Conservation (phyloP, 441 rosid species). For the Pelargonium citronellum region DNA sequence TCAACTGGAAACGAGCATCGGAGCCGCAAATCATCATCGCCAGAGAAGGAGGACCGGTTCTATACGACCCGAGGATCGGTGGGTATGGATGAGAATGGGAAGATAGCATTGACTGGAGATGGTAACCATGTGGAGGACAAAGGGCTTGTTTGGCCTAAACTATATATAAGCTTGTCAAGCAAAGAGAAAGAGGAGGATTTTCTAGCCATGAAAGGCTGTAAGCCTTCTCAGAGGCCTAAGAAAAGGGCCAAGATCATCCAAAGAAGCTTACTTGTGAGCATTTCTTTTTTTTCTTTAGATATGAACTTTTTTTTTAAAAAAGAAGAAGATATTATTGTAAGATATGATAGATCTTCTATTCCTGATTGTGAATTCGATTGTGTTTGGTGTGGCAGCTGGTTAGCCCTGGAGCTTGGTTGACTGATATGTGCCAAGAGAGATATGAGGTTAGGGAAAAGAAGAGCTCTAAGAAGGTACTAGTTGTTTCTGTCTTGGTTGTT, state of each 20-base stretch:
- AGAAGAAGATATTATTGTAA: no score
- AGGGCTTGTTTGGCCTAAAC: conserved; percentile 53
- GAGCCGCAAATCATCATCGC: conserved; percentile 37
- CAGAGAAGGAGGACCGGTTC: conserved; percentile 53
- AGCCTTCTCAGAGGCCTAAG: conserved; percentile 68
- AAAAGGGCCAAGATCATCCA: conserved; percentile 65
- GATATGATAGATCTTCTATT: no score
- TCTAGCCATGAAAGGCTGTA: conserved; percentile 72
- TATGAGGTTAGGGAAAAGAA: conserved; percentile 72
- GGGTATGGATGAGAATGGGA: conserved; percentile 18
- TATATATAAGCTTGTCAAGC: conserved; percentile 47
- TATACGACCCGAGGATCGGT: conserved; percentile 52
- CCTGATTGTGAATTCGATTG: background rate
- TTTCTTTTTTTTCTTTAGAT: background rate
- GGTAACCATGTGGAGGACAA: conserved; percentile 22
- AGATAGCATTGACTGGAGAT: background rate
- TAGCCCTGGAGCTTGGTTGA: conserved; percentile 70
- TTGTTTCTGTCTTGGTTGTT: background rate
- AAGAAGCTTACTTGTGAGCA: conserved; percentile 58
- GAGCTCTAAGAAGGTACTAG: conserved; percentile 51
- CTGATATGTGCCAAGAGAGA: conserved; percentile 70
- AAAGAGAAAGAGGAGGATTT: conserved; percentile 33
- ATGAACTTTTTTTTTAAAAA: no score
- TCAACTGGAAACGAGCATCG: conserved; percentile 22
- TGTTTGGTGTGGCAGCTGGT: conserved; percentile 39